Percentiles rank a stretch among this genome's conserved stretches.
Conservation (phyloP, 129 eudicot genomes). For the Flaveria sonorensis region DNA sequence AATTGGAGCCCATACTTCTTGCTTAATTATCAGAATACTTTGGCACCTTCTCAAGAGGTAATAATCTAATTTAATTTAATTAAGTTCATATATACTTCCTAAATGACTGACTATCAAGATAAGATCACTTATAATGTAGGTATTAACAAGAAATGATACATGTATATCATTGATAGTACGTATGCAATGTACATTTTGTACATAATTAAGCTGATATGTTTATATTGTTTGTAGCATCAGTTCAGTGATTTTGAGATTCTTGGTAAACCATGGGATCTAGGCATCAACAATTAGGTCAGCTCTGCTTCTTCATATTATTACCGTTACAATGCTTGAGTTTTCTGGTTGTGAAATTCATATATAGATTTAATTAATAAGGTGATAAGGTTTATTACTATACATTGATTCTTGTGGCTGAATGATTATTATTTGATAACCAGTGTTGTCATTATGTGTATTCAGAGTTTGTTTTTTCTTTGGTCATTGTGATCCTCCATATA, state of each 20-base stretch:
- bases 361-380: too few relatives aligned
- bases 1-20: constrained; percentile 44
- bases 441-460: too few relatives aligned
- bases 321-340: background rate
- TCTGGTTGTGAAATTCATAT: background rate
- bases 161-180: background rate
- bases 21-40: constrained; percentile 44
- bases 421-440: too few relatives aligned
- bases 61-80: background rate
- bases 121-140: too few relatives aligned
- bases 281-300: constrained; percentile 33
- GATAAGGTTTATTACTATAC: too few relatives aligned
- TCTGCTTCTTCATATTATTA: background rate
- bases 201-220: background rate
- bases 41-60: constrained; percentile 45
- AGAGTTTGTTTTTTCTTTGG: too few relatives aligned
- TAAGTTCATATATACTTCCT: background rate
- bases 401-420: too few relatives aligned
- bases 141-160: background rate
- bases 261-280: constrained; percentile 44
- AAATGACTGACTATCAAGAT: too few relatives aligned
- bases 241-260: constrained; percentile 33
- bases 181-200: background rate
- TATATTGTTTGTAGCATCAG: constrained; percentile 26
- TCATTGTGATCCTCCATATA: too few relatives aligned